These are phyloP conservation scores for Auriscalpium orientale DNA, from an alignment of 768 basidiomycete species.

Conservation along the genomic window DNA sequence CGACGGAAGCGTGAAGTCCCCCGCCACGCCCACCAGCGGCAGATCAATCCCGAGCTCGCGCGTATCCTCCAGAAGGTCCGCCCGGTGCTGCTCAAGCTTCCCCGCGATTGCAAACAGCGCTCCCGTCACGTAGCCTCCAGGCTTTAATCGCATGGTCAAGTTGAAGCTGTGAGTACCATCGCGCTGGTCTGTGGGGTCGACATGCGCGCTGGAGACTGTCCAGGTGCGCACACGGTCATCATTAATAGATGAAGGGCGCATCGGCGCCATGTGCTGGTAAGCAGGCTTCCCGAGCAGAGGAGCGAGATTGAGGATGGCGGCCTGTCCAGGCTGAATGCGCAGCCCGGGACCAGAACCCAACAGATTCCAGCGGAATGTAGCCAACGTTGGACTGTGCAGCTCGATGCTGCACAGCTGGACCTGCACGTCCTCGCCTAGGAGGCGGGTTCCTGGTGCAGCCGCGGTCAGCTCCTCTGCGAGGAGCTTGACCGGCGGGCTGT, in stretches of 20 bases:
- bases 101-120: slow-evolving; percentile 44
- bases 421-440: slow-evolving; percentile 21
- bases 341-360: slow-evolving; percentile 23
- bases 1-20: slow-evolving; percentile 36
- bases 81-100: slow-evolving; percentile 31
- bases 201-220: slow-evolving; percentile 41
- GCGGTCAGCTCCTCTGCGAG: slow-evolving; percentile 39
- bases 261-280: slow-evolving; percentile 46
- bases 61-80: slow-evolving; percentile 35
- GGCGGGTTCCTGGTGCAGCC: slow-evolving; percentile 15
- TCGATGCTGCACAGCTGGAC: slow-evolving; percentile 22
- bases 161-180: slow-evolving; percentile 26
- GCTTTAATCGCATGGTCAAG: slow-evolving; percentile 50
- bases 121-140: slow-evolving; percentile 48
- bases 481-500: slow-evolving; percentile 49
- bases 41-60: slow-evolving; percentile 33
- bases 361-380: slow-evolving; percentile 44
- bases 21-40: slow-evolving; percentile 44
- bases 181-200: slow-evolving; percentile 1
- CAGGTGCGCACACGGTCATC: slow-evolving; percentile 61
- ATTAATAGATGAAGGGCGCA: slow-evolving; percentile 38
- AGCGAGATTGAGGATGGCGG: slow-evolving; percentile 46
- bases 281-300: slow-evolving; percentile 37
- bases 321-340: slow-evolving; percentile 35
- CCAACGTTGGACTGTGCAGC: slow-evolving; percentile 41